Conservation (phyloP, 768 basidiomycete species). For the Dioszegia crocea region DNA sequence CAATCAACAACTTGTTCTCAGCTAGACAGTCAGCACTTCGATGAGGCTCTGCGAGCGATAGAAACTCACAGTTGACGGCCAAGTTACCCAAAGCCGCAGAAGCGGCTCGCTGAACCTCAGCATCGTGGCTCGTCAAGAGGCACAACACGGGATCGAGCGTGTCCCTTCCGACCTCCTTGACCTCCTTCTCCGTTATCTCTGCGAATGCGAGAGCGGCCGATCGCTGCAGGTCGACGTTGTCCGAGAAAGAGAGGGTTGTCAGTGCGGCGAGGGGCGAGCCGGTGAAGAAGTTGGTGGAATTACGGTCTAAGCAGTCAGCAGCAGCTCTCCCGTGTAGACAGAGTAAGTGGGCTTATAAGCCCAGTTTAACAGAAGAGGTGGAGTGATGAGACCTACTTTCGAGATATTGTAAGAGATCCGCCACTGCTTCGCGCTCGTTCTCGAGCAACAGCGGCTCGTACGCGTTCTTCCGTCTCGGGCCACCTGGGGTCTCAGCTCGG, state of each 20-base stretch:
- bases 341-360: too few species aligned
- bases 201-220: conserved; percentile 97
- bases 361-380: too few species aligned
- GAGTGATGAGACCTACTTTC: conserved; percentile 68
- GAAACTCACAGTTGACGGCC: conserved; percentile 86
- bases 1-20: conserved; percentile 98
- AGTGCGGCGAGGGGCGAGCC: conserved; percentile 87
- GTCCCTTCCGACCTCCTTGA: conserved; percentile 90
- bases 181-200: conserved; percentile 99
- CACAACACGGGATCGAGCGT: conserved; percentile 98
- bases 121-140: conserved; percentile 93
- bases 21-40: conserved; percentile 55
- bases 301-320: conserved; percentile 64
- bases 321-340: background rate
- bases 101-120: conserved; percentile 96
- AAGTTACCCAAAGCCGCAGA: conserved; percentile 95
- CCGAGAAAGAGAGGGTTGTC: conserved; percentile 95
- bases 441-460: conserved; percentile 52
- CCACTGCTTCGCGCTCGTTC: conserved; percentile 90
- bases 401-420: conserved; percentile 91
- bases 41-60: background rate
- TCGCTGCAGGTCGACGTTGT: conserved; percentile 97
- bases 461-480: conserved; percentile 43
- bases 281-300: conserved; percentile 96
- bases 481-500: conserved; percentile 29